Evolutionary conservation across 2,329 filamentous ascomycete species (phyloP).

Genomic region (Thielaviopsis punctulata): DNA sequence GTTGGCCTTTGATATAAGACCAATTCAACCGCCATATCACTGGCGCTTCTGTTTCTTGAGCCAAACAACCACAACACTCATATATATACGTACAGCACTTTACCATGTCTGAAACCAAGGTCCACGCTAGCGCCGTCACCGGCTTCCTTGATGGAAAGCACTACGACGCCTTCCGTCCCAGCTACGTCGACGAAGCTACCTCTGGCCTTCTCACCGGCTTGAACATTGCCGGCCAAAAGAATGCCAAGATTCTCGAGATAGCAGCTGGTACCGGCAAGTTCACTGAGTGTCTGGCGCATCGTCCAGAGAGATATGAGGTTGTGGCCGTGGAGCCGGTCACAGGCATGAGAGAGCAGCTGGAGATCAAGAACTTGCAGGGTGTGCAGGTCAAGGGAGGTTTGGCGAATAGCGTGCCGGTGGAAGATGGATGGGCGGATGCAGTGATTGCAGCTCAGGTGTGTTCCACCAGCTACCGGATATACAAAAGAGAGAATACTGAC

Average conservation of each 20-base stretch:
- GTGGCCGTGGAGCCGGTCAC: slow-evolving; percentile 46
- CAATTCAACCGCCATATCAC: neutral
- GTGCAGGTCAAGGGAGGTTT: slow-evolving; percentile 40
- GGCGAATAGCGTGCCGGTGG: slow-evolving; percentile 38
- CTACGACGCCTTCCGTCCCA: slow-evolving; percentile 53
- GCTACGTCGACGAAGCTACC: slow-evolving; percentile 43
- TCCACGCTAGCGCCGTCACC: slow-evolving; percentile 36
- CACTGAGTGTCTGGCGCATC: slow-evolving; percentile 41
- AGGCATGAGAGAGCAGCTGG: slow-evolving; percentile 45
- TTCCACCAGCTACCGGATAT: slow-evolving; percentile 2
- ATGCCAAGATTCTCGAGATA: slow-evolving; percentile 42
- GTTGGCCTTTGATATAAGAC: neutral
- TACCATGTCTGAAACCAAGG: slow-evolving; percentile 18
- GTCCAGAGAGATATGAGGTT: slow-evolving; percentile 42
- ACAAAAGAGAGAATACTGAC: slow-evolving; percentile 9
- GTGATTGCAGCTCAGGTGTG: slow-evolving; percentile 51
- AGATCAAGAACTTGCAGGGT: slow-evolving; percentile 35
- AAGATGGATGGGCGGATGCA: slow-evolving; percentile 43
- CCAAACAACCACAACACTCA: neutral
- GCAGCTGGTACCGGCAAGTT: slow-evolving; percentile 56
- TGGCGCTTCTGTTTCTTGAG: neutral
- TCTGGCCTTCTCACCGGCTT: slow-evolving; percentile 38
- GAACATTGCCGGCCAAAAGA: slow-evolving; percentile 27
- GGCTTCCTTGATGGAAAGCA: slow-evolving; percentile 47
- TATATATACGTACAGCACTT: neutral